Evolutionary conservation across 345 rosid species (phyloP).

Genomic region (Erucastrum elatum): DNA sequence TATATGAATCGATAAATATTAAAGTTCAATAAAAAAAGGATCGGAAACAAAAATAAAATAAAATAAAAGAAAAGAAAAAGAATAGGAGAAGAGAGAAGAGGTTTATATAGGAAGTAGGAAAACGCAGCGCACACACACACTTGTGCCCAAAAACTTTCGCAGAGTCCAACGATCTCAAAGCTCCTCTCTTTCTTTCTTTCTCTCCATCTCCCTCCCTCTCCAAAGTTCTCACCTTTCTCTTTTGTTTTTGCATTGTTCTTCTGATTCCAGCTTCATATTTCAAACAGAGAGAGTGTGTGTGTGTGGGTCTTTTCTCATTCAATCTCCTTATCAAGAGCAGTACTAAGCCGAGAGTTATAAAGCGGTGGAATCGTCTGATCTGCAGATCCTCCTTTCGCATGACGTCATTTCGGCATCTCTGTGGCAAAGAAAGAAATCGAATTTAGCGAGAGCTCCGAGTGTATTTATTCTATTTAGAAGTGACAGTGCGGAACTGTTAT

Average conservation of each 20-base stretch:
- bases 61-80: neutral
- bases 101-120: neutral
- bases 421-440: constrained; percentile 23
- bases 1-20: neutral
- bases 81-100: neutral
- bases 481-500: constrained; percentile 3
- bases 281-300: neutral
- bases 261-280: too few species aligned
- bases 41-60: neutral
- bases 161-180: constrained; percentile 37
- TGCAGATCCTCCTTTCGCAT: constrained; percentile 36
- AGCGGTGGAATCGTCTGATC: constrained; percentile 21
- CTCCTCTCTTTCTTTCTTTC: constrained; percentile 21
- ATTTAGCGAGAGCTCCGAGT: neutral
- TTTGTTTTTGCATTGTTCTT: too few species aligned
- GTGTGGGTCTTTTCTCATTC: constrained; percentile 6
- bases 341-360: neutral
- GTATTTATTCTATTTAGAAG: neutral
- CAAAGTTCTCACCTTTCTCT: constrained; percentile 1
- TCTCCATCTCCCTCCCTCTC: neutral
- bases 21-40: neutral
- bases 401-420: constrained; percentile 2
- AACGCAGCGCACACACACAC: neutral
- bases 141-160: neutral
- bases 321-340: constrained; percentile 19